Percentiles rank a stretch among this genome's conserved stretches.
Conservation (phyloP, 2,329 filamentous ascomycete species). For the Fusarium robinianum region DNA sequence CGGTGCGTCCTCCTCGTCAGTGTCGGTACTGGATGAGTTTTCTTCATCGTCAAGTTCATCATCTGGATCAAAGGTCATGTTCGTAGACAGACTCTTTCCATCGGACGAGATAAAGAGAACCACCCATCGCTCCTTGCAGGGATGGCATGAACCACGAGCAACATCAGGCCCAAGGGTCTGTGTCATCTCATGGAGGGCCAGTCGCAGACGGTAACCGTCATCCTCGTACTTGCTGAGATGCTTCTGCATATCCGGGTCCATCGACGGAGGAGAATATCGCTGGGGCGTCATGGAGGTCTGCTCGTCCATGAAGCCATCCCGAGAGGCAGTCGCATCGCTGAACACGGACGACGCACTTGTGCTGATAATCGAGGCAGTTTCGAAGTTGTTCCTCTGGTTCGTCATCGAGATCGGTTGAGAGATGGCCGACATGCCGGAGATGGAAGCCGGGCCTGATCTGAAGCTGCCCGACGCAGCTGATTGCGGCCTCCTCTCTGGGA, state of each 20-base stretch:
- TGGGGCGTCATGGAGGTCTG: slow-evolving; percentile 53
- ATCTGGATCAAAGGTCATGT: slow-evolving; percentile 73
- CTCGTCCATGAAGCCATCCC: slow-evolving; percentile 65
- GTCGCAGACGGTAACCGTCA: slow-evolving; percentile 66
- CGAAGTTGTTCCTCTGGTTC: slow-evolving; percentile 59
- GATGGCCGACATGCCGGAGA: slow-evolving; percentile 68
- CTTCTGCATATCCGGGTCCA: slow-evolving; percentile 50
- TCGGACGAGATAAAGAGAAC: slow-evolving; percentile 78
- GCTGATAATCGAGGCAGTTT: slow-evolving; percentile 72
- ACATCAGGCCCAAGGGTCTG: slow-evolving; percentile 67
- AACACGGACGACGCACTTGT: slow-evolving; percentile 73
- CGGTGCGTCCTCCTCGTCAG: slow-evolving; percentile 64
- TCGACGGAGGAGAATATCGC: slow-evolving; percentile 58
- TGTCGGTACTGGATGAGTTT: slow-evolving; percentile 63
- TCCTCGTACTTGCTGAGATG: slow-evolving; percentile 61
- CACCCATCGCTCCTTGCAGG: slow-evolving; percentile 81
- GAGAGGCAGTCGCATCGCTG: slow-evolving; percentile 68
- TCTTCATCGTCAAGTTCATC: slow-evolving; percentile 69
- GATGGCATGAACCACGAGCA: slow-evolving; percentile 71
- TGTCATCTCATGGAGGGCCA: slow-evolving; percentile 72
- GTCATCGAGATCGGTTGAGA: slow-evolving; percentile 70
- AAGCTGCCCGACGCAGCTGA: slow-evolving; percentile 65
- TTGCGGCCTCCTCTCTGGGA: slow-evolving; percentile 71
- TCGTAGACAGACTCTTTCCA: slow-evolving; percentile 69
- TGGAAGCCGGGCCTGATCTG: slow-evolving; percentile 69